Conservation (phyloP, 805 yeast species). For the Groenewaldozyma salmanticensis region DNA sequence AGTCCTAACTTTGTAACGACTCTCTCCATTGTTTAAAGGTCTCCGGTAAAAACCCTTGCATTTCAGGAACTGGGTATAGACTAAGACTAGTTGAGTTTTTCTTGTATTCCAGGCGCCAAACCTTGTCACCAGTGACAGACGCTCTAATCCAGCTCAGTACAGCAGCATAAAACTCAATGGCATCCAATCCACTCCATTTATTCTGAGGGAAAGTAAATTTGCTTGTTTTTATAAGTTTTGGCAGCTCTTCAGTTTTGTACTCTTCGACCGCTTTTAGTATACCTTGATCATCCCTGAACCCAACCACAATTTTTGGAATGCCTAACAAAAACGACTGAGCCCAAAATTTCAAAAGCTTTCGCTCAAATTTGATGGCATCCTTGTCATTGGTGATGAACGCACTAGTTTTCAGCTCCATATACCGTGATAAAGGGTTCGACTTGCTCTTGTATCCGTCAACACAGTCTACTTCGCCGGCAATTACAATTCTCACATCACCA, state of each 20-base stretch:
- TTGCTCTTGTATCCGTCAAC: conserved; percentile 58
- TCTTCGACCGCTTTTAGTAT: conserved; percentile 63
- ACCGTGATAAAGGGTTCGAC: conserved; percentile 46
- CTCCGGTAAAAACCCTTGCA: not conserved
- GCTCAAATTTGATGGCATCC: conserved; percentile 60
- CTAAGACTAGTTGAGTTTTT: conserved; percentile 31
- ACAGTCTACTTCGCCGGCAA: conserved; percentile 92
- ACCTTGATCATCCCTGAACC: conserved; percentile 70
- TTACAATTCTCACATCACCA: conserved; percentile 54
- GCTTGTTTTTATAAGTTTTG: conserved; percentile 29
- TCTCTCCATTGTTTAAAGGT: not conserved
- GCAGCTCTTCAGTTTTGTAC: conserved; percentile 68
- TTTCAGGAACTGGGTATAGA: not conserved
- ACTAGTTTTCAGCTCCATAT: conserved; percentile 77
- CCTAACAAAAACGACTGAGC: conserved; percentile 89
- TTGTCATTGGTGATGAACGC: conserved; percentile 44
- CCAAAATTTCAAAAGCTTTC: conserved; percentile 76
- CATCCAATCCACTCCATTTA: conserved; percentile 61
- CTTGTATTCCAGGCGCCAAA: conserved; percentile 48
- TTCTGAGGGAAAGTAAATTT: conserved; percentile 9
- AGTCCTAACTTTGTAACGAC: no score
- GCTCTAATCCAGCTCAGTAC: conserved; percentile 66
- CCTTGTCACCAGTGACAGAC: conserved; percentile 43
- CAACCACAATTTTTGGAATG: conserved; percentile 69
- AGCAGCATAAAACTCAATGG: conserved; percentile 81